Base-by-base conservation (phyloP, 306 rosid species). In the Aeschynomene evenia region DNA sequence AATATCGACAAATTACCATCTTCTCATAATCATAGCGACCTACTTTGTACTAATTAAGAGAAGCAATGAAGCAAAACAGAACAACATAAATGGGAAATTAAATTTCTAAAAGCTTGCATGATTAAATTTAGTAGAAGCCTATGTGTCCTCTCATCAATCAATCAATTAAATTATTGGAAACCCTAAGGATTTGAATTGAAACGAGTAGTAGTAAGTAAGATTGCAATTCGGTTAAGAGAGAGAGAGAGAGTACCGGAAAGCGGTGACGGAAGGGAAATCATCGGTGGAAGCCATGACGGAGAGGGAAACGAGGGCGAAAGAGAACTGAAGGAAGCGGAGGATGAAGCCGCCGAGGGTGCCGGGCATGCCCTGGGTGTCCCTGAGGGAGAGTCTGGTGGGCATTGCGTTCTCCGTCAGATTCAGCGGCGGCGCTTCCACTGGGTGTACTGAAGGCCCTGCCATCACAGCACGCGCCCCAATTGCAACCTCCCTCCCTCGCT, bases 241-340 rank as follows among this genome's bases (percentile, higher is more conserved):
- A 14, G 4, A 3, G n/a, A 2, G 8, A 43, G 6, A 43, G 51
- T 45, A 23, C 89, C 86, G 75, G 75, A 85, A 85, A 34, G 85
- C 83, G 14, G 89, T 76, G 83, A 82, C 85, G 16, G 75, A 55
- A 55, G 85, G 83, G 79, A 79, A 77, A 77, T 82, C 86, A 40
- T 57, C 21, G 77, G 87, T 79, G 77, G 83, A 23, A 33, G 80
- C 52, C 83, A 85, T 80, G 57, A 85, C 67, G 67, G 77, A 72
- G 58, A 82, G 85, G 9, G 85, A 48, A 34, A 77, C 31, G 18
- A 64, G 9, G 4, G 87, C 68, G 39, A 85, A 80, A 23, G 75
- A 71, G 61, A 85, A 85, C 72, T 85, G 87, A 46, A 21, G 39
- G 63, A 68, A 74, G 49, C 87, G 83, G 24, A 85, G 28, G 54